Conservation (phyloP, 345 rosid genomes). For the Noccaea caerulescens region DNA sequence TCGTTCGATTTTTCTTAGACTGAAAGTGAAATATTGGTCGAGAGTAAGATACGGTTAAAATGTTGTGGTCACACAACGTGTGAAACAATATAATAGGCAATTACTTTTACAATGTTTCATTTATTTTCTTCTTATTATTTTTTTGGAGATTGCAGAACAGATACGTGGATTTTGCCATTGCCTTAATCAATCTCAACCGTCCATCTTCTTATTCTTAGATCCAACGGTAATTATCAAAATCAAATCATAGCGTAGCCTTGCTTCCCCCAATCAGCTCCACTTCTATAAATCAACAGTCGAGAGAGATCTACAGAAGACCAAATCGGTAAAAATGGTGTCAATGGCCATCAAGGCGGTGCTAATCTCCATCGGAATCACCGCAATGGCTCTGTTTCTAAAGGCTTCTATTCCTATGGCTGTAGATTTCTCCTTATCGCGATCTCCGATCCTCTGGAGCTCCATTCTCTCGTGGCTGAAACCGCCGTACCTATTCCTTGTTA, state of each 20-base stretch:
- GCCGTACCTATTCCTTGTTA: constrained; percentile 54
- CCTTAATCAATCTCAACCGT: not conserved
- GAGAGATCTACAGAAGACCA: not conserved
- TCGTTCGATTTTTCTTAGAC: not conserved
- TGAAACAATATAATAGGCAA: not conserved
- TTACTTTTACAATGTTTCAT: not conserved
- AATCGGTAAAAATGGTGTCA: constrained; percentile 43
- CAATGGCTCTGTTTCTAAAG: constrained; percentile 44
- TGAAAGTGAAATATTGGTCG: constrained; percentile 15
- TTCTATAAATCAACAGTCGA: constrained; percentile 34
- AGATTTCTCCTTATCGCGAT: constrained; percentile 44
- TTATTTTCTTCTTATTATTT: not conserved
- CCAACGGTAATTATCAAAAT: constrained; percentile 29
- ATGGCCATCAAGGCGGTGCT: constrained; percentile 42
- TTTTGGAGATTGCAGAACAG: not conserved
- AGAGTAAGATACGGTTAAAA: not conserved
- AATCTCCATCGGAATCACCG: constrained; percentile 47
- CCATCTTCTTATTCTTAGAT: not conserved
- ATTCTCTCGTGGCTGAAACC: constrained; percentile 61
- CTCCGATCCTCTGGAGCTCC: constrained; percentile 52
- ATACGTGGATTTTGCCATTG: not conserved
- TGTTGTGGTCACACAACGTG: constrained; percentile 7
- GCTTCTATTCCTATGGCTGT: constrained; percentile 46
- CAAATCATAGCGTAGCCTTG: not conserved
- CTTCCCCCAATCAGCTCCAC: constrained; percentile 22